Percentiles rank a stretch among this genome's conserved stretches.
phyloP scores from a whole-genome alignment of 78 protist genomes.

The Parvularia atlantis region DNA sequence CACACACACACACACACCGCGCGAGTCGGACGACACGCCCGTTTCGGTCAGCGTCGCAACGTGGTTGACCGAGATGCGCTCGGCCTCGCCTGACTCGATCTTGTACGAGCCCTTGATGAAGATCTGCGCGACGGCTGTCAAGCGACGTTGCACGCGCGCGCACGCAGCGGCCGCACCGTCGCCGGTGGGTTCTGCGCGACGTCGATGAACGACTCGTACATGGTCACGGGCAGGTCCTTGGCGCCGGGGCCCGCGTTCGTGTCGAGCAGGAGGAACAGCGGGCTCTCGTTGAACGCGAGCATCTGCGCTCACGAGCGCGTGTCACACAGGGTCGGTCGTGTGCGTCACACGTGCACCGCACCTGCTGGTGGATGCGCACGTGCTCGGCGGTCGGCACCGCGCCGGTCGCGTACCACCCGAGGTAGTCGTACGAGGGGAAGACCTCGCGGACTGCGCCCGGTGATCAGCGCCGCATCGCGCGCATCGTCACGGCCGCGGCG shows the following conservation, averaged over 20 bases:
- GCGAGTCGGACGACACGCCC: no score
- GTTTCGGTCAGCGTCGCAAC: no score
- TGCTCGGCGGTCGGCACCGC: neutral
- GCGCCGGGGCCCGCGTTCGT: neutral
- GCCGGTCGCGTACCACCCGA: constrained; percentile 32
- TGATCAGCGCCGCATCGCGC: no score
- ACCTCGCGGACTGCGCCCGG: neutral
- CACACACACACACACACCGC: no score
- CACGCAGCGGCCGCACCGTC: no score
- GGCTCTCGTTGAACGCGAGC: neutral
- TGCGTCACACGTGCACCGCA: neutral
- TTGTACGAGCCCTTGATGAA: no score
- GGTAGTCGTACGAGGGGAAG: constrained; percentile 10
- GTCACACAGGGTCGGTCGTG: neutral
- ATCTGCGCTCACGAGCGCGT: neutral
- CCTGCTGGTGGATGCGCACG: neutral
- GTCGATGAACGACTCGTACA: constrained; percentile 11
- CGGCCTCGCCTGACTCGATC: constrained; percentile 4
- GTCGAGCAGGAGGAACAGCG: constrained; percentile 10
- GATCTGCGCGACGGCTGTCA: no score
- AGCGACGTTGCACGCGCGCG: no score
- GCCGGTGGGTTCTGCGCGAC: no score
- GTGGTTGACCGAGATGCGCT: constrained; percentile 11
- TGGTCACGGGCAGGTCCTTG: constrained; percentile 2
- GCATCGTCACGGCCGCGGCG: neutral